These are phyloP conservation scores for Apiotrichum montevideense DNA, from an alignment of 1,284 basidiomycete species.

Conservation along the genomic window DNA sequence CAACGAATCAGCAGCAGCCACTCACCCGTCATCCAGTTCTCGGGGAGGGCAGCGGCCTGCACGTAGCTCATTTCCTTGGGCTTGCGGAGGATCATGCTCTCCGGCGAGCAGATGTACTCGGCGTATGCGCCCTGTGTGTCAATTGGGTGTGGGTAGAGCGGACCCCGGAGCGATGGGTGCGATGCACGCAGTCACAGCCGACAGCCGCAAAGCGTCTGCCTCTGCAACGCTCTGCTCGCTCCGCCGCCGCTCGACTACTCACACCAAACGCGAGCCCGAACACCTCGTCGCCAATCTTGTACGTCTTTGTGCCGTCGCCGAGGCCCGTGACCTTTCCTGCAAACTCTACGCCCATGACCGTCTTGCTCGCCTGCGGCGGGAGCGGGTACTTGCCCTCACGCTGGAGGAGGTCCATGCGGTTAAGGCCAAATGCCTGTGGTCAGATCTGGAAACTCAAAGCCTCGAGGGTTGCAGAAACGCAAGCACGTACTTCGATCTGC, in stretches of 20 bases:
- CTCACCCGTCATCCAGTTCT: conserved; percentile 76
- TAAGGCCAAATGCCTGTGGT: conserved; percentile 67
- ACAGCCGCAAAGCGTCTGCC: no score
- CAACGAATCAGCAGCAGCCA: neutral
- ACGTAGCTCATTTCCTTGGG: conserved; percentile 69
- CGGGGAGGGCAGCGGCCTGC: conserved; percentile 78
- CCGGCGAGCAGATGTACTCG: conserved; percentile 69
- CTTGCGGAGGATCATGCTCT: conserved; percentile 68
- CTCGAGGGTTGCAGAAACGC: neutral
- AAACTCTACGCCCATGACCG: conserved; percentile 87
- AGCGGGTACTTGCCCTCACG: conserved; percentile 66
- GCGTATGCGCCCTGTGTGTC: conserved; percentile 74
- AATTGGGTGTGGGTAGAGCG: neutral
- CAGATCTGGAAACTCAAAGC: neutral
- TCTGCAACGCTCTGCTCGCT: neutral
- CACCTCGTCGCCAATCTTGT: conserved; percentile 75
- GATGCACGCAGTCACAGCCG: no score
- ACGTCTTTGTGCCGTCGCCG: conserved; percentile 54
- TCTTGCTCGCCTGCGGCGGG: conserved; percentile 65
- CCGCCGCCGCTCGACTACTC: conserved; percentile 24
- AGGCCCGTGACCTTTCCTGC: conserved; percentile 63
- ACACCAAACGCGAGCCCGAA: conserved; percentile 71
- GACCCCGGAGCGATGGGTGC: no score
- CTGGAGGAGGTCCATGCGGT: conserved; percentile 80
- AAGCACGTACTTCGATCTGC: conserved; percentile 28